Evolutionary conservation across 176 grass and related monocot genomes (phyloP), one percentile per base, ranked within the genome.

Genomic region (Otatea glauca): DNA sequence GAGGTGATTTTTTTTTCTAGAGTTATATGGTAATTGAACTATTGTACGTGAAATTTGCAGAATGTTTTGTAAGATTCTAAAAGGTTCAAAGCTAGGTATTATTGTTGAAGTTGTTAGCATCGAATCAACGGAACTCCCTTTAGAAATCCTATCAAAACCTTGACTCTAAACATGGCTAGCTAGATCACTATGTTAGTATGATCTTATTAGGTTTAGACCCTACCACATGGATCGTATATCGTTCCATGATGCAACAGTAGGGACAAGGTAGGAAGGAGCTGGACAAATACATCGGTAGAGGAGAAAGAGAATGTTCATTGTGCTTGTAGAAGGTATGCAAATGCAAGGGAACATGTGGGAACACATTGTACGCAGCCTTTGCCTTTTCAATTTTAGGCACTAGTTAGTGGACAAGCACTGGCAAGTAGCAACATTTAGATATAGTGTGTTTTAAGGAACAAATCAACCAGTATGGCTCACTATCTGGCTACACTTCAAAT

Each of bases 261-360:
- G 60, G 56, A 16, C 23, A 65, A 68, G 7, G 76, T 1, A 24
- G 9, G 9, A 60, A 24, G 56, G 56, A 24, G 9, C 3, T 45
- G 44, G 69, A 87, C 85, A 87, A 13, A 43, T 56, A 58, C 85
- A 81, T 87, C 16, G 85, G 48, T 67, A 75, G 39, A 66, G 60
- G 85, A 39, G 70, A 74, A 80, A 87, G 70, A 78, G 35, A 34
- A 72, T 39, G 70, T 70, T 50, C 65, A 63, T 86, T 50, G 84
- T 86, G 83, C 74, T 85, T 85, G 83, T 48, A 69, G 61, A 85
- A 68, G 48, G 24, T 59, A 70, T 59, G 16, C n/a, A 35, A 49
- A 3, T 23, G 45, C 21, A 42, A 29, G 74, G 23, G 4, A 64
- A 64, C 59, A 73, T 15, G 78, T 61, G 58, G 76, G 56, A 59